Conservation (phyloP, 2,329 filamentous ascomycete genomes). For the Orbilia brochopaga region DNA sequence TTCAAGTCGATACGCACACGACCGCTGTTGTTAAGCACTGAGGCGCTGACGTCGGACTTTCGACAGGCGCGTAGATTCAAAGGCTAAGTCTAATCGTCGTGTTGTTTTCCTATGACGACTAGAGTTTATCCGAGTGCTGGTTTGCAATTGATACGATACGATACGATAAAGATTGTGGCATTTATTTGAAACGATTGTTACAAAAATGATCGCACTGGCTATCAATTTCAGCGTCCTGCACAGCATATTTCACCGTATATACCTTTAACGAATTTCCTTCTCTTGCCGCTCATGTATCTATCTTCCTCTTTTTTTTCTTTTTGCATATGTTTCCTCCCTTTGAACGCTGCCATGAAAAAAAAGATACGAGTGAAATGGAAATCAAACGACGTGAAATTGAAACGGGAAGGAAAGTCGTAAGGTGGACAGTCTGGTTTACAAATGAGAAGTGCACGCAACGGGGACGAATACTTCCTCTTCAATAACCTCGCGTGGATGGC, state of each 20-base stretch:
- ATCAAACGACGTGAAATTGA: too few species aligned
- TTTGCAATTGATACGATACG: background rate
- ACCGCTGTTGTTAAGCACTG: constrained; percentile 43
- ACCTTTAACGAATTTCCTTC: constrained; percentile 44
- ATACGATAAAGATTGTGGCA: background rate
- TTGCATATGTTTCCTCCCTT: background rate
- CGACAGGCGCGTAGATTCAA: too few species aligned
- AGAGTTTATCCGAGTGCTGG: background rate
- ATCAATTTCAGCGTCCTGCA: background rate
- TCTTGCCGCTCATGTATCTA: constrained; percentile 12
- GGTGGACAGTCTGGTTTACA: too few species aligned
- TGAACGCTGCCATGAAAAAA: too few species aligned
- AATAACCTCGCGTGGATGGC: too few species aligned
- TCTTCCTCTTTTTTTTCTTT: constrained; percentile 7
- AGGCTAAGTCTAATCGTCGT: too few species aligned
- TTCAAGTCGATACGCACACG: constrained; percentile 44
- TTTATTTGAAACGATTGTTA: background rate
- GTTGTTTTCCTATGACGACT: too few species aligned
- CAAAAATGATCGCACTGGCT: background rate
- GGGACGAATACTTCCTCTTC: too few species aligned
- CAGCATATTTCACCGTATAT: constrained; percentile 46
- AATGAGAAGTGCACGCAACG: too few species aligned
- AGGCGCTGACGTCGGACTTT: background rate
- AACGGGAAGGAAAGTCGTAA: too few species aligned
- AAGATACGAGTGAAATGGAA: too few species aligned